phyloP scores from a whole-genome alignment of 106 monocot species.

The Alisma plantagoaquatica region DNA sequence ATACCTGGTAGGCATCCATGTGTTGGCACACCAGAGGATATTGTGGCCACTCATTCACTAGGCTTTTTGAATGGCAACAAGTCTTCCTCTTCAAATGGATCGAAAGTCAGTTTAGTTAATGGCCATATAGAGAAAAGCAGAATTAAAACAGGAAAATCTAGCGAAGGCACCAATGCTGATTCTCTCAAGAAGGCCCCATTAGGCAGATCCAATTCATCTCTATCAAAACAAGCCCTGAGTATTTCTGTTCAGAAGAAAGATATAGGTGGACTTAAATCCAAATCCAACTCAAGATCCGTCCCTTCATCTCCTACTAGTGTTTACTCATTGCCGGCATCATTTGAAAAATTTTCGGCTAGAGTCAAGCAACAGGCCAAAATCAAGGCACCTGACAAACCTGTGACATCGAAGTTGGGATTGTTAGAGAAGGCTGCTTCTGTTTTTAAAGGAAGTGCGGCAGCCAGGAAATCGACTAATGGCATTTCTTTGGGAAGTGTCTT shows the following conservation, averaged over 20 bases:
- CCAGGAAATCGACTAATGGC: slow-evolving; percentile 29
- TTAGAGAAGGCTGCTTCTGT: slow-evolving; percentile 46
- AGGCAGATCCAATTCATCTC: slow-evolving; percentile 37
- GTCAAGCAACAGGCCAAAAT: slow-evolving; percentile 39
- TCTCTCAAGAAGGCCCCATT: slow-evolving; percentile 25
- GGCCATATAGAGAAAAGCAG: slow-evolving; percentile 22
- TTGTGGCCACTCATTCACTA: slow-evolving; percentile 36
- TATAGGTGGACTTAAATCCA: slow-evolving; percentile 12
- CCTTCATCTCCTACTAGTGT: slow-evolving; percentile 63
- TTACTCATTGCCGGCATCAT: slow-evolving; percentile 53
- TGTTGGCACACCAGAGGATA: slow-evolving; percentile 67
- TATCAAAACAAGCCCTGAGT: slow-evolving; percentile 31
- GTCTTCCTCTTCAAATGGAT: slow-evolving; percentile 17
- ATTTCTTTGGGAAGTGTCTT: slow-evolving; percentile 19
- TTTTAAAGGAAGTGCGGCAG: slow-evolving; percentile 28
- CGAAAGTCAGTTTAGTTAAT: slow-evolving; percentile 6
- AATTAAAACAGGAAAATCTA: slow-evolving; percentile 24
- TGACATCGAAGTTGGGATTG: slow-evolving; percentile 30
- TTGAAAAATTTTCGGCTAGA: slow-evolving; percentile 49
- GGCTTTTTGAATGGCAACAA: slow-evolving; percentile 33
- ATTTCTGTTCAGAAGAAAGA: slow-evolving; percentile 21
- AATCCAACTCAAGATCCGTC: slow-evolving; percentile 34
- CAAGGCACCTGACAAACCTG: slow-evolving; percentile 23
- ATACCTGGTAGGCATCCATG: slow-evolving; percentile 79
- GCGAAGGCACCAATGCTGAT: slow-evolving; percentile 22